phyloP scores from a whole-genome alignment of 352 stramenopile genomes.

The Phytophthora capsici region DNA sequence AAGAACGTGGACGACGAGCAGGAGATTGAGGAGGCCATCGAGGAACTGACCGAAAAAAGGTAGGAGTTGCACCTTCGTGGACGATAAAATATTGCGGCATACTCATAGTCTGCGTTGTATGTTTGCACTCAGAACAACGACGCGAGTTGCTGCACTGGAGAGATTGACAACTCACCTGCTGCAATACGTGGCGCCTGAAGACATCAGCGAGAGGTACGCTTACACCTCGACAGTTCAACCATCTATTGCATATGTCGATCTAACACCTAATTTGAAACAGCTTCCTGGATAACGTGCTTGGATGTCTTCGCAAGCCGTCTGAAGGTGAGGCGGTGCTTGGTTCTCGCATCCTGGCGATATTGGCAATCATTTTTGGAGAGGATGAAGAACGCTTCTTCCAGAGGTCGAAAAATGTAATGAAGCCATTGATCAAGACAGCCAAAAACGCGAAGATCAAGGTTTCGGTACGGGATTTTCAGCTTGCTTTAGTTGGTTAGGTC shows the following conservation, averaged over 20 bases:
- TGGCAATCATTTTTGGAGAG: slow-evolving; percentile 76
- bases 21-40: slow-evolving; percentile 73
- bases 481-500: too few relatives aligned
- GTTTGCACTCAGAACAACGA: slow-evolving; percentile 58
- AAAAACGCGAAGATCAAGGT: slow-evolving; percentile 69
- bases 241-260: background rate
- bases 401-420: slow-evolving; percentile 69
- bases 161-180: slow-evolving; percentile 66
- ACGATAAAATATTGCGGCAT: background rate
- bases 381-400: slow-evolving; percentile 85
- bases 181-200: slow-evolving; percentile 73
- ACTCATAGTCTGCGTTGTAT: slow-evolving; percentile 6
- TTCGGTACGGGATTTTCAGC: slow-evolving; percentile 42
- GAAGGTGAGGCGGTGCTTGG: slow-evolving; percentile 72
- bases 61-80: slow-evolving; percentile 17
- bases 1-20: slow-evolving; percentile 70
- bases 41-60: slow-evolving; percentile 83
- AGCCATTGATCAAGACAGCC: slow-evolving; percentile 73
- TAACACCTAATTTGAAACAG: slow-evolving; percentile 33
- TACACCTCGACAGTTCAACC: background rate
- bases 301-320: slow-evolving; percentile 72
- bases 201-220: slow-evolving; percentile 73
- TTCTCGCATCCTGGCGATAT: slow-evolving; percentile 71
- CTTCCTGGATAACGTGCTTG: slow-evolving; percentile 74
- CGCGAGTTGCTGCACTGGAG: slow-evolving; percentile 71